Evolutionary conservation across 164 flowering plant genomes (phyloP).

Genomic region (Chloranthus sessilifolius): DNA sequence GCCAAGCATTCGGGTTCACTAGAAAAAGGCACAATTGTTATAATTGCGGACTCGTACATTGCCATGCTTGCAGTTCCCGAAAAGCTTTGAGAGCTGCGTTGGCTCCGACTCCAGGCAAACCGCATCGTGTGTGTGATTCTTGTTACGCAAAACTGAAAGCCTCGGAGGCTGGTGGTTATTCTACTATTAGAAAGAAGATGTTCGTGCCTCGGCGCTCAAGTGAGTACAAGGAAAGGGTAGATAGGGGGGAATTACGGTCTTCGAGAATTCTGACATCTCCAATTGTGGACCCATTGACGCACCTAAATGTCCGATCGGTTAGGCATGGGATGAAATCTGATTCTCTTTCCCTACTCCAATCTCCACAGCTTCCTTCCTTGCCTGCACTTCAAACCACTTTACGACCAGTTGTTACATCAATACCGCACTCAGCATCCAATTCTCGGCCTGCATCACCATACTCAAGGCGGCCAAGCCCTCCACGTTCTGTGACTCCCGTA

Average conservation of each 20-base stretch:
- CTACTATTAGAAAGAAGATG: conserved; percentile 23
- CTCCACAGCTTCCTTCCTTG: conserved; percentile 57
- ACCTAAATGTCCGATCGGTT: conserved; percentile 34
- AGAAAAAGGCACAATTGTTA: conserved; percentile 54
- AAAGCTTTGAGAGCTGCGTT: conserved; percentile 44
- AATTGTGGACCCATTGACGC: conserved; percentile 41
- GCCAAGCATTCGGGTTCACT: conserved; percentile 51
- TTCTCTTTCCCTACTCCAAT: conserved; percentile 28
- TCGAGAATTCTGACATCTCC: conserved; percentile 52
- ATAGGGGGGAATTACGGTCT: conserved; percentile 33
- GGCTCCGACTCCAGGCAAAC: conserved; percentile 53
- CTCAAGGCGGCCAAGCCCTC: conserved; percentile 72
- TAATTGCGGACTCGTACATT: conserved; percentile 49
- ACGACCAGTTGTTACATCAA: conserved; percentile 29
- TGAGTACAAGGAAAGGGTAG: conserved; percentile 39
- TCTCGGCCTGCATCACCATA: conserved; percentile 65
- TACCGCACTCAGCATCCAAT: conserved; percentile 25
- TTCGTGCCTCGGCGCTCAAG: conserved; percentile 31
- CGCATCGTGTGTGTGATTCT: conserved; percentile 64
- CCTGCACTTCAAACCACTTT: conserved; percentile 41
- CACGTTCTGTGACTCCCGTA: conserved; percentile 49
- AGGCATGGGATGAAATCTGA: conserved; percentile 34
- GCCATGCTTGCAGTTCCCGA: conserved; percentile 50
- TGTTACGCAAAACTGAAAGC: conserved; percentile 49
- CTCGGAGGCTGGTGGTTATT: conserved; percentile 31